phyloP scores from a whole-genome alignment of 805 yeast species.

The Teunomyces cretensis region DNA sequence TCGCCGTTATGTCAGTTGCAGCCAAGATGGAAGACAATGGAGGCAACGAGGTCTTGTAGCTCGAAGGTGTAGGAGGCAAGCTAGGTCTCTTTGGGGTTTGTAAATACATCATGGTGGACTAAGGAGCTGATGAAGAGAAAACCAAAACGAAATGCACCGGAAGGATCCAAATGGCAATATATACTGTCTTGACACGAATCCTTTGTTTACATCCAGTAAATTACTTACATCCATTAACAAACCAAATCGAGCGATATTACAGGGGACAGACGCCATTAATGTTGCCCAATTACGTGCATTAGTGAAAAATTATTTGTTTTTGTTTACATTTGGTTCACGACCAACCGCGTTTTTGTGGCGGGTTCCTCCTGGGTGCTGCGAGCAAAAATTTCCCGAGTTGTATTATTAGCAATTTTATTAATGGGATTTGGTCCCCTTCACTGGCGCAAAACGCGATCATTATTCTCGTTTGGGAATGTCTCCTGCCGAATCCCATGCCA shows the following conservation, averaged over 20 bases:
- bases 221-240: conserved; percentile 1
- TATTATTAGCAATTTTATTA: not conserved
- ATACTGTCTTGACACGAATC: conserved; percentile 1
- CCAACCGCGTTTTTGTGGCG: conserved; percentile 4
- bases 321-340: conserved; percentile 1
- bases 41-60: conserved; percentile 31
- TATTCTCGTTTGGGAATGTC: conserved; percentile 2
- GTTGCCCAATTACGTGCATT: conserved; percentile 4
- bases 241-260: conserved; percentile 4
- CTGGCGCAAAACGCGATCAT: not conserved
- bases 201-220: conserved; percentile 1
- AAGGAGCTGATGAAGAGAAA: not conserved
- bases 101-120: conserved; percentile 18
- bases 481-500: conserved; percentile 1
- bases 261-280: conserved; percentile 4
- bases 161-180: not conserved
- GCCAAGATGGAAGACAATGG: conserved; percentile 38
- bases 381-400: conserved; percentile 2
- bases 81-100: conserved; percentile 37
- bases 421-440: not conserved
- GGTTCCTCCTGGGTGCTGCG: not conserved
- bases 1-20: conserved; percentile 1
- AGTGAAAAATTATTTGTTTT: conserved; percentile 1
- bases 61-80: conserved; percentile 22
- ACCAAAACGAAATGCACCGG: too few relatives aligned